Percentiles rank a stretch among this genome's conserved stretches.
phyloP scores from a whole-genome alignment of 345 rosid genomes.

The Euphorbia pulcherrima region DNA sequence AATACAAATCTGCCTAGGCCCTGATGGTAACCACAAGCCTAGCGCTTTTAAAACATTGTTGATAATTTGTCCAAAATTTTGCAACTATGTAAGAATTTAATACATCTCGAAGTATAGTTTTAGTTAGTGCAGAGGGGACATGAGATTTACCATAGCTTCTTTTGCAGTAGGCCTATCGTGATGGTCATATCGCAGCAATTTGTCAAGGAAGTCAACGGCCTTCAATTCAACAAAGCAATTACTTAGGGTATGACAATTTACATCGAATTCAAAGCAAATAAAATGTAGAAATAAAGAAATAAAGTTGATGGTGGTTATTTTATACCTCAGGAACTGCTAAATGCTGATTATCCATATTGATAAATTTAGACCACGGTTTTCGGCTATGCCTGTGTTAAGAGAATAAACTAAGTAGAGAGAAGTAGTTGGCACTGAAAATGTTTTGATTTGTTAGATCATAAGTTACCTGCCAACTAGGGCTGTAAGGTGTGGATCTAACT shows the following conservation, averaged over 20 bases:
- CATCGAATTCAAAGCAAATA: neutral
- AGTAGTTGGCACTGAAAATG: neutral
- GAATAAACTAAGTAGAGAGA: conserved; percentile 1
- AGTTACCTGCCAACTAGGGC: conserved; percentile 88
- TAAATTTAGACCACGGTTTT: conserved; percentile 89
- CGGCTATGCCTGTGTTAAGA: conserved; percentile 65
- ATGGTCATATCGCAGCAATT: conserved; percentile 90
- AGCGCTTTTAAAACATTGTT: too few relatives aligned
- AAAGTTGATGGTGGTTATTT: too few relatives aligned
- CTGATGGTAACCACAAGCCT: too few relatives aligned
- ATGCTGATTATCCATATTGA: conserved; percentile 83
- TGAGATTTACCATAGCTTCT: conserved; percentile 77
- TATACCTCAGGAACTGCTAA: conserved; percentile 86
- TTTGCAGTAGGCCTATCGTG: conserved; percentile 97
- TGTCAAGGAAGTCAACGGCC: conserved; percentile 97
- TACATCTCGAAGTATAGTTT: neutral
- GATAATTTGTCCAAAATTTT: too few relatives aligned
- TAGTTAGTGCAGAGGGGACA: neutral
- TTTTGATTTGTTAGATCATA: neutral
- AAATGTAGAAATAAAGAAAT: neutral
- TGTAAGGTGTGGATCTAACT: conserved; percentile 83
- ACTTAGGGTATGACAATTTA: neutral
- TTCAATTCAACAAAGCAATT: conserved; percentile 31
- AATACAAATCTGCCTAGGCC: too few relatives aligned
- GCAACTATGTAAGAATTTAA: too few relatives aligned